These are phyloP conservation scores for Fusarium armeniacum DNA, from an alignment of 2,329 filamentous ascomycete species.

Conservation along the genomic window DNA sequence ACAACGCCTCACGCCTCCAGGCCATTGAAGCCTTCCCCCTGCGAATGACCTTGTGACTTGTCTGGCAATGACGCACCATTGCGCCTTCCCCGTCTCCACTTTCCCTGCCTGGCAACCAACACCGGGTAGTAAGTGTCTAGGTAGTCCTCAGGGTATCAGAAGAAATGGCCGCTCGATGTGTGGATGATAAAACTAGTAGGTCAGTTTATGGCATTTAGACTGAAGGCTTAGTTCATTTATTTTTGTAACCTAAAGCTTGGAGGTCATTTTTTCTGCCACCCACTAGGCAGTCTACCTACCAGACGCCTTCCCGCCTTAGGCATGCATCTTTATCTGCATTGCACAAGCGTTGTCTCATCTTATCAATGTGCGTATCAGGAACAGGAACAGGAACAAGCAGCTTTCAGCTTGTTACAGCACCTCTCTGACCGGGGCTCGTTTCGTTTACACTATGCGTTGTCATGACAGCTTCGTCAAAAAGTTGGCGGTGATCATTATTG, in stretches of 20 bases:
- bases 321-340: conserved; percentile 34
- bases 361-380: conserved; percentile 36
- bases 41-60: conserved; percentile 48
- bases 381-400: conserved; percentile 35
- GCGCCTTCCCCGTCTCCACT: conserved; percentile 43
- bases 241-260: no score
- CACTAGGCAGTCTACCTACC: background rate
- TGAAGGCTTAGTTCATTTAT: no score
- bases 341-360: conserved; percentile 38
- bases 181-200: no score
- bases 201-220: no score
- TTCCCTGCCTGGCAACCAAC: conserved; percentile 48
- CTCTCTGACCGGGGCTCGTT: conserved; percentile 10
- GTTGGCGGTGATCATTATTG: conserved; percentile 10
- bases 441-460: conserved; percentile 25
- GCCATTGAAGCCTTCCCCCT: conserved; percentile 35
- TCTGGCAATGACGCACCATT: conserved; percentile 50
- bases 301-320: conserved; percentile 49
- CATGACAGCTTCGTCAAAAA: conserved; percentile 25
- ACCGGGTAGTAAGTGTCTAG: background rate
- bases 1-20: conserved; percentile 32
- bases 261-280: no score
- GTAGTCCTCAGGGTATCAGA: no score
- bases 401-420: conserved; percentile 17
- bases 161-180: no score